Percentiles rank a stretch among this genome's conserved stretches.
These are phyloP conservation scores for Saccharomyces hybrid DNA, from an alignment of 1,139 yeast species.

Conservation along the genomic window DNA sequence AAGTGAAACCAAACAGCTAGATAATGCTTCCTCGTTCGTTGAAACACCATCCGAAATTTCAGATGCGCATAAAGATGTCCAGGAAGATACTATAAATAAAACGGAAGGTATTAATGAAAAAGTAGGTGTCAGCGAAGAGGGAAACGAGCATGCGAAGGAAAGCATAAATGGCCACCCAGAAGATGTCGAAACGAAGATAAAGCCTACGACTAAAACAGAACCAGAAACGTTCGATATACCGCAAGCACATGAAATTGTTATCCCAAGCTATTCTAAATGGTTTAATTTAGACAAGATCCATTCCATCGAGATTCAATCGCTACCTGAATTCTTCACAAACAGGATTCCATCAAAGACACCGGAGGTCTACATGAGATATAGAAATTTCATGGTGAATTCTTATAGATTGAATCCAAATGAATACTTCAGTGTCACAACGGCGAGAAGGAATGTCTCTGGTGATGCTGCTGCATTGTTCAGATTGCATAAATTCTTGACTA, in stretches of 20 bases:
- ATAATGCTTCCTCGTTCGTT: not conserved
- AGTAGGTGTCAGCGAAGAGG: not conserved
- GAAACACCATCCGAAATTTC: not conserved
- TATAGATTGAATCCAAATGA: slow-evolving; percentile 90
- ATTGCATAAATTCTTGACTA: slow-evolving; percentile 78
- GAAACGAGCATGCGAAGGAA: not conserved
- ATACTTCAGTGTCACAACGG: slow-evolving; percentile 85
- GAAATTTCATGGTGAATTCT: slow-evolving; percentile 90
- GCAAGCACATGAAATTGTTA: slow-evolving; percentile 83
- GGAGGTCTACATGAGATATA: slow-evolving; percentile 72
- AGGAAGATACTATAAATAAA: not conserved
- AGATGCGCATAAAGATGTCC: not conserved
- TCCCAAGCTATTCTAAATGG: slow-evolving; percentile 94
- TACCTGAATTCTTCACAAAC: slow-evolving; percentile 84
- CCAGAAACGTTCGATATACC: slow-evolving; percentile 24
- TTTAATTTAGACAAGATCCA: slow-evolving; percentile 68
- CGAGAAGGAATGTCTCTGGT: slow-evolving; percentile 89
- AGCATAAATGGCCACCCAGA: not conserved
- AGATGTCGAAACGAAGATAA: not conserved
- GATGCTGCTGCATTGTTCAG: slow-evolving; percentile 93
- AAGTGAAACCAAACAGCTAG: not conserved
- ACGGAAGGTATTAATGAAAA: not conserved
- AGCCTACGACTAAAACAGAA: not conserved
- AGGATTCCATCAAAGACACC: slow-evolving; percentile 81
- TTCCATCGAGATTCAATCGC: slow-evolving; percentile 53